Evolutionary conservation across 345 rosid genomes (phyloP).

Genomic region (Boechera divaricarpa): DNA sequence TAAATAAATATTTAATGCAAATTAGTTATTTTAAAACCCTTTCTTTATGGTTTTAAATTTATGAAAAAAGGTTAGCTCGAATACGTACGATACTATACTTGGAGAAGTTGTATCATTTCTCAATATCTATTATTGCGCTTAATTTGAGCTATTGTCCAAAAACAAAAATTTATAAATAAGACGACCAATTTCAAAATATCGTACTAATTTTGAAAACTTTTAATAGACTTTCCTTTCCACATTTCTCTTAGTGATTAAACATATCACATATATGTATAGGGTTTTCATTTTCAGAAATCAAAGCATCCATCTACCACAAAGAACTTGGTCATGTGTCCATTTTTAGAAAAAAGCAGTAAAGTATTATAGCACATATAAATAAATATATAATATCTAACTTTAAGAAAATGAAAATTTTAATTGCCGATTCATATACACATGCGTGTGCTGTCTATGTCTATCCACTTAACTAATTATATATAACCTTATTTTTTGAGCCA

Average conservation of each 20-base stretch:
- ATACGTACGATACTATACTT: not conserved
- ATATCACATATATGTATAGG: not conserved
- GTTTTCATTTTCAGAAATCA: slow-evolving; percentile 20
- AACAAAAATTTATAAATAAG: too few relatives aligned
- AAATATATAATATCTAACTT: not conserved
- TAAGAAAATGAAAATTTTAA: not conserved
- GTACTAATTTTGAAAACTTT: not conserved
- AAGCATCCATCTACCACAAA: slow-evolving; percentile 14
- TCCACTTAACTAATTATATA: slow-evolving; percentile 11
- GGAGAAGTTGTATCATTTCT: too few relatives aligned
- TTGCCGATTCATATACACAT: slow-evolving; percentile 26
- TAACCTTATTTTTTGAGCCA: slow-evolving; percentile 6
- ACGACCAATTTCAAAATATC: not conserved
- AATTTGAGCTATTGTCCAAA: too few relatives aligned
- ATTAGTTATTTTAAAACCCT: not conserved
- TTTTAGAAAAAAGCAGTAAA: slow-evolving; percentile 2
- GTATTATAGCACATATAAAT: not conserved
- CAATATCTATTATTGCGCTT: too few relatives aligned
- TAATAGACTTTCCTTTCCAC: not conserved
- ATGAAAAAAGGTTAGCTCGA: not conserved
- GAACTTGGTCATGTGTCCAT: slow-evolving; percentile 24
- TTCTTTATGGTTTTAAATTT: not conserved
- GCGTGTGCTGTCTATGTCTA: slow-evolving; percentile 31
- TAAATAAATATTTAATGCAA: not conserved
- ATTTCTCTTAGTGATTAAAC: not conserved